Evolutionary conservation across 192 early-diverging fungal genomes (phyloP).

Genomic region (Dimargaris cristalligena): DNA sequence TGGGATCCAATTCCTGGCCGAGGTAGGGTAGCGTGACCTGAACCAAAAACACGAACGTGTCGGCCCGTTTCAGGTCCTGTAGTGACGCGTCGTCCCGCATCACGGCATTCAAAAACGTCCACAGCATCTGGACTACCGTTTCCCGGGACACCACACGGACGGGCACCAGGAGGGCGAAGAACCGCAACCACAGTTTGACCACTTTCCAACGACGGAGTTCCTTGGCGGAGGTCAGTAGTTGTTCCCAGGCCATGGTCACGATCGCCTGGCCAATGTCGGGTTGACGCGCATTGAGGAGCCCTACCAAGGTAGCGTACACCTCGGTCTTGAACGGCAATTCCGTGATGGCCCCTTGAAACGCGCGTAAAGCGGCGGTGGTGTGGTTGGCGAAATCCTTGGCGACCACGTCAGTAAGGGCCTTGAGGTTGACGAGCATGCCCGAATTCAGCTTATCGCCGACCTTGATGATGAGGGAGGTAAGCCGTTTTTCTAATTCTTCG

Average conservation of each 20-base stretch:
- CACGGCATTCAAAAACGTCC: constrained; percentile 40
- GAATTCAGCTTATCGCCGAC: constrained; percentile 42
- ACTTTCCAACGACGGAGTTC: constrained; percentile 41
- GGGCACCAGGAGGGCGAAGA: constrained; percentile 64
- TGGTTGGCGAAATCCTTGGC: background rate
- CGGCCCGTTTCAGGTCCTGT: constrained; percentile 25
- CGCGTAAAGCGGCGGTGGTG: background rate
- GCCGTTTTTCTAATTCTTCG: constrained; percentile 44
- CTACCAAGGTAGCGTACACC: constrained; percentile 66
- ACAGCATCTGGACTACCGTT: constrained; percentile 44
- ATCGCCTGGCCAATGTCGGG: constrained; percentile 43
- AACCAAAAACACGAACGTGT: constrained; percentile 57
- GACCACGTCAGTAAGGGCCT: background rate
- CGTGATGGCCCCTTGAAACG: constrained; percentile 15
- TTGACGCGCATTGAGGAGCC: constrained; percentile 64
- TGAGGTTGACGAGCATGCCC: background rate
- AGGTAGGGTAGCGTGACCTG: constrained; percentile 70
- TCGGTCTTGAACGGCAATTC: constrained; percentile 58
- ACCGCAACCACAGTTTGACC: constrained; percentile 62
- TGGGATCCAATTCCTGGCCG: constrained; percentile 17
- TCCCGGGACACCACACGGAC: constrained; percentile 52
- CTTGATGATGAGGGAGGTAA: constrained; percentile 54
- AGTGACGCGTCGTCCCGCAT: constrained; percentile 9
- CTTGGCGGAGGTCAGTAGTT: constrained; percentile 37
- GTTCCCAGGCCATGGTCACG: constrained; percentile 32